Evolutionary conservation across 208 protist genomes (phyloP), one percentile per base, ranked within the genome.

Genomic region (Tritrichomonas musculus): DNA sequence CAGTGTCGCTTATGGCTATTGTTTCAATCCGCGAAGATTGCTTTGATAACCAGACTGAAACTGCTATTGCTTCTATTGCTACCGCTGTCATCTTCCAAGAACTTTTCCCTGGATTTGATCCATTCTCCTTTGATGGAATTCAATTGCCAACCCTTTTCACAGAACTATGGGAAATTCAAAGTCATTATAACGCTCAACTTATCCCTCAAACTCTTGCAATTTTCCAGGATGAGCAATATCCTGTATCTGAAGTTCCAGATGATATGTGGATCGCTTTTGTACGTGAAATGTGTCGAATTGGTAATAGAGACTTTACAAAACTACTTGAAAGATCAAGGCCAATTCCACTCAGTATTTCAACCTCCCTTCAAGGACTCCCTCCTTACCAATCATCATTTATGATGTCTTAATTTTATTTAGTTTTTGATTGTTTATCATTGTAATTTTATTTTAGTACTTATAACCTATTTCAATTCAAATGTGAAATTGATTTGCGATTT

Each of bases 251-350:
- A 39, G 47, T 88, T 13, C 77, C 77, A 53, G 77, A 88, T 39
- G 77, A 88, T 57, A 88, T 57, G 47, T 88, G 77, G 77, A 88
- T 88, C 17, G 33, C 41, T 20, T 88, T 88, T 49, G 77, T 88
- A 30, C 5, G 77, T 33, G 41, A 88, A 39, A 44, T 88, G n/a
- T 88, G 77, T n/a, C 14, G 47, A 53, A 33, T 88, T 20, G 77
- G 41, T 8, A 57, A 57, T 17, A 53, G 14, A 22, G 47, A 88
- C 27, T 88, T 88, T 49, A 88, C 77, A 33, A 53, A 88, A 11
- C 30, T 88, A 20, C 47, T 88, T 27, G 77, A 88, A n/a, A 53
- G 77, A 39, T 25, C 47, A 20, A 53, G 47, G 4, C 77, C 77
- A 3, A 88, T 88, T 57, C 77, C 77, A 39, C 27, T 88, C 0